These are phyloP conservation scores for Moniliophthora roreri DNA, from an alignment of 1,284 basidiomycete genomes.

Conservation along the genomic window DNA sequence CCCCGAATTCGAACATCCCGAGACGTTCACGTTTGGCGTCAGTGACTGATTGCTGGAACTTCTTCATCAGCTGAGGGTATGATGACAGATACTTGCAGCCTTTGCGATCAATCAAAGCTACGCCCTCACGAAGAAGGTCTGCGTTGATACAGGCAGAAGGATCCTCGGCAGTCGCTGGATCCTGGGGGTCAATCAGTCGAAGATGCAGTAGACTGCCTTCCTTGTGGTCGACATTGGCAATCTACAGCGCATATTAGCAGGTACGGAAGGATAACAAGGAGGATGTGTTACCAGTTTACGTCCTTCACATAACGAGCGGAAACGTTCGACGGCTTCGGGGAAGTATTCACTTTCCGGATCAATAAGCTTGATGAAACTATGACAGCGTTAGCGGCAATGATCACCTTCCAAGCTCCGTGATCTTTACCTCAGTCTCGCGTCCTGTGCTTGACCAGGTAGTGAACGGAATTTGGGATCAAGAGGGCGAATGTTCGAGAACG, in stretches of 20 bases:
- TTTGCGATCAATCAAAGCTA: conserved; percentile 79
- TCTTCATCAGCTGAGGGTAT: conserved; percentile 71
- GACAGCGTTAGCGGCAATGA: not conserved
- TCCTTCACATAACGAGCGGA: conserved; percentile 82
- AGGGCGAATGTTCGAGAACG: conserved; percentile 77
- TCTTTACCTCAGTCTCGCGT: conserved; percentile 71
- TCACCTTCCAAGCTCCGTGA: too few species aligned
- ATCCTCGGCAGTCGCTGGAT: conserved; percentile 66
- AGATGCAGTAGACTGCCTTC: conserved; percentile 81
- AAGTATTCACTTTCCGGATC: conserved; percentile 83
- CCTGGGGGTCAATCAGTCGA: conserved; percentile 82
- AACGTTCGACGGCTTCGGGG: conserved; percentile 80
- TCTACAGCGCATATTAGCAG: not conserved
- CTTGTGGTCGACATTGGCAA: conserved; percentile 83
- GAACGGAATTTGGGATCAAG: conserved; percentile 85
- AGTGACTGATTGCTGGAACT: conserved; percentile 60
- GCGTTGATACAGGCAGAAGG: conserved; percentile 82
- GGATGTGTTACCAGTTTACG: conserved; percentile 66
- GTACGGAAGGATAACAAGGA: not conserved
- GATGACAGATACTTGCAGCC: conserved; percentile 70
- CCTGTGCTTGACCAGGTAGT: conserved; percentile 82
- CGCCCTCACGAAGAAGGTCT: conserved; percentile 78
- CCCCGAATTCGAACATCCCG: conserved; percentile 89
- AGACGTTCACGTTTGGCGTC: conserved; percentile 75
- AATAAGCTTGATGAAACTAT: conserved; percentile 83